Conservation (phyloP, 331 rosid genomes). For the Phaseolus coccineus region DNA sequence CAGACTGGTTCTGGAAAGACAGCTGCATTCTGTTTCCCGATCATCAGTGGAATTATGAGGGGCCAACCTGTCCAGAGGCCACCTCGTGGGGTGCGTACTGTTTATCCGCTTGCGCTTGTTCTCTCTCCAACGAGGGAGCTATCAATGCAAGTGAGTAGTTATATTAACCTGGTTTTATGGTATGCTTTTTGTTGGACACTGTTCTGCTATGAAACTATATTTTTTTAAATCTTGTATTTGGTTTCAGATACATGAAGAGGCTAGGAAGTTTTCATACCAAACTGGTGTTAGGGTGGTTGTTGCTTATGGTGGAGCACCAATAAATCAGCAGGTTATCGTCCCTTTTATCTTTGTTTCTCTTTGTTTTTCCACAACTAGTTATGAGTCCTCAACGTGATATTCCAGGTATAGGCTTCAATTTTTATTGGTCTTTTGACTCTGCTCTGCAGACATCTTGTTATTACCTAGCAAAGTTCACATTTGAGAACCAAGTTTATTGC, state of each 20-base stretch:
- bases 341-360: background rate
- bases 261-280: constrained; percentile 74
- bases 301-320: constrained; percentile 86
- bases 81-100: constrained; percentile 71
- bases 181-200: constrained; percentile 1
- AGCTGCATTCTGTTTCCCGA: constrained; percentile 83
- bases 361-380: background rate
- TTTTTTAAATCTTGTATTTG: constrained; percentile 16
- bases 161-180: background rate
- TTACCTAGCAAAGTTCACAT: background rate
- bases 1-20: constrained; percentile 89
- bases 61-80: constrained; percentile 69
- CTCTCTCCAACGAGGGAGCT: constrained; percentile 85
- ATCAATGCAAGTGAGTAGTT: constrained; percentile 74
- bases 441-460: background rate
- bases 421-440: background rate
- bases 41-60: constrained; percentile 80
- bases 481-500: background rate
- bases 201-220: constrained; percentile 11
- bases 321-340: constrained; percentile 69
- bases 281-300: constrained; percentile 82
- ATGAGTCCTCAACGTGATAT: constrained; percentile 12
- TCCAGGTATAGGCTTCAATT: background rate
- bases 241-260: constrained; percentile 84
- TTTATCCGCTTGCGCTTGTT: constrained; percentile 74